Conservation (phyloP, 352 stramenopile species). For the Globisporangium polare region DNA sequence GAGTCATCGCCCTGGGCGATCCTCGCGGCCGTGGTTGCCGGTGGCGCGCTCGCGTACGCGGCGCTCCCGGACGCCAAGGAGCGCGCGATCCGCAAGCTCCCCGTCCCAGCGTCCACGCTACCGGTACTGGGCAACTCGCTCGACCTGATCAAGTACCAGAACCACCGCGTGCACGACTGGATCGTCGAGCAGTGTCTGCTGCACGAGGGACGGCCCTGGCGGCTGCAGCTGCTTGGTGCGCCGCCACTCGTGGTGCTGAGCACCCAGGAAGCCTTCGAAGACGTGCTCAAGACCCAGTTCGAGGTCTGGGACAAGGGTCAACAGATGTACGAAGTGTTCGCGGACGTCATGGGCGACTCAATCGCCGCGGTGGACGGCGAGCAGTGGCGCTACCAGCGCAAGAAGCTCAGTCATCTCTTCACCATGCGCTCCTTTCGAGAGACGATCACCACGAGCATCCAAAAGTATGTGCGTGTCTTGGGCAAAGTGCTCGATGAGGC, state of each 20-base stretch:
- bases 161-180: conserved; percentile 44
- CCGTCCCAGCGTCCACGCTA: conserved; percentile 29
- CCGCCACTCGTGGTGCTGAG: conserved; percentile 36
- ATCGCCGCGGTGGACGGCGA: conserved; percentile 54
- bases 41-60: conserved; percentile 6
- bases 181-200: conserved; percentile 36
- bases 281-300: conserved; percentile 56
- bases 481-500: conserved; percentile 18
- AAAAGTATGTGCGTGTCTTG: conserved; percentile 34
- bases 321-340: conserved; percentile 34
- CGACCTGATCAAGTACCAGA: conserved; percentile 33
- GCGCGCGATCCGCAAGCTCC: conserved; percentile 17
- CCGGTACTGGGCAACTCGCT: conserved; percentile 43
- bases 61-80: conserved; percentile 12
- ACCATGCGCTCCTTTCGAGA: conserved; percentile 41
- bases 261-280: conserved; percentile 34
- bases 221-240: conserved; percentile 28
- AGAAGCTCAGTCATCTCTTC: conserved; percentile 80
- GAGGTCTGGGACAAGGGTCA: conserved; percentile 64
- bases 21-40: conserved; percentile 4
- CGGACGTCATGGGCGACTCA: conserved; percentile 44
- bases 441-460: conserved; percentile 30
- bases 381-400: conserved; percentile 51
- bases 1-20: background rate
- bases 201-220: conserved; percentile 33